Evolutionary conservation across 495 filamentous ascomycete genomes (phyloP), one percentile per base, ranked within the genome.

Genomic region (Hypoxylon subgilvum): DNA sequence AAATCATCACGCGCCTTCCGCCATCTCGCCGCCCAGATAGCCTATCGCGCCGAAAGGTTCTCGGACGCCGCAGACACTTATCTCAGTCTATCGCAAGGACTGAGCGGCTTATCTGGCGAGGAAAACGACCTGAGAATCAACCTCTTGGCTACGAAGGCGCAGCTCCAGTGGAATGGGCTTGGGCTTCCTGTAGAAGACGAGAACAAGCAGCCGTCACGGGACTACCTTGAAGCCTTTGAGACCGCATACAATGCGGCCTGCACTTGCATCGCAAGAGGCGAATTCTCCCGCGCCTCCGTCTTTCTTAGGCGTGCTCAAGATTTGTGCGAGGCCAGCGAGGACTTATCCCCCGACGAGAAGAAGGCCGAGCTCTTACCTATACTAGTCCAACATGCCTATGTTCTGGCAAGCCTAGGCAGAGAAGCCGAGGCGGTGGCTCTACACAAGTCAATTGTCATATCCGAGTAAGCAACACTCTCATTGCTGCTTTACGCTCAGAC

Each of bases 231-330:
- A 67, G 86, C 87, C 2, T 98, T 97, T 63, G 94, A 98, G 73
- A 95, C 88, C 3, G 83, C 91, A 0, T 98, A 92, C 73, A 98
- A 98, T 76, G 86, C 88, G 6, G 95, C 92, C 17, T 97, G 93
- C 69, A 82, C 82, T 35, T 88, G 86, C 68, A 88, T 97, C 67
- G 90, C 91, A 7, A 80, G 86, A 54, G 89, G 88, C 8, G 90
- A 92, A 59, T 82, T 92, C 42, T 75, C 69, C 14, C 85, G 92
- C 65, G 91, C 84, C 3, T 84, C 88, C 47, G 71, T 96, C 13
- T 77, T 97, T 36, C 74, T 99, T 27, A 92, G 89, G 74, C 83
- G 91, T 47, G 88, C 95, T 7, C 87, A 85, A 85, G 89, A 92
- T 68, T 77, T 97, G 8, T 97, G 92, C 63, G 87, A 91, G 60